Conservation (phyloP, 345 rosid species). For the Acer negundo region DNA sequence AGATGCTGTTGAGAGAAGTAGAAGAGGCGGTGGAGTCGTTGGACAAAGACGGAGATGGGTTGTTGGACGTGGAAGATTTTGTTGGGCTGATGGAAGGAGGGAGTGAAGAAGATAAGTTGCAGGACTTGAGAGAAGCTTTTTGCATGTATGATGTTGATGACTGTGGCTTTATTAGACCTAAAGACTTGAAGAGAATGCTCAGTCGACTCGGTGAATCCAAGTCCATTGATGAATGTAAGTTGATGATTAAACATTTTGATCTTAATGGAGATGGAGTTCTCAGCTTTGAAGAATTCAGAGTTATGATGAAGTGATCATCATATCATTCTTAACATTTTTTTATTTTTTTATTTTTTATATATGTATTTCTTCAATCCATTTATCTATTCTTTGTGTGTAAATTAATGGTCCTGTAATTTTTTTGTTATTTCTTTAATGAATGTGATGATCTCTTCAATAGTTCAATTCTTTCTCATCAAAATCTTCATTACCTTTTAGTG, state of each 20-base stretch:
- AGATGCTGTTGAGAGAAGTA: constrained; percentile 33
- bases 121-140: constrained; percentile 46
- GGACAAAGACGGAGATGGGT: constrained; percentile 54
- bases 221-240: constrained; percentile 41
- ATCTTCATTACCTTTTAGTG: background rate
- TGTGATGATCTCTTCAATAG: no score
- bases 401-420: background rate
- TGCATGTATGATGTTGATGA: constrained; percentile 45
- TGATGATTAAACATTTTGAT: constrained; percentile 48
- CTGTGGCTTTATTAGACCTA: constrained; percentile 43
- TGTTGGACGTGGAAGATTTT: constrained; percentile 47
- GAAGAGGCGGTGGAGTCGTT: constrained; percentile 28
- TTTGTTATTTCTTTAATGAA: no score
- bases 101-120: constrained; percentile 48
- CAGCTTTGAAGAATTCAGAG: constrained; percentile 51
- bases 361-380: background rate
- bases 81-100: constrained; percentile 44
- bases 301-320: constrained; percentile 35
- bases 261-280: constrained; percentile 50
- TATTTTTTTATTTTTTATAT: background rate
- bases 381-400: background rate
- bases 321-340: background rate
- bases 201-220: constrained; percentile 44
- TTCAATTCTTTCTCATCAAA: no score
- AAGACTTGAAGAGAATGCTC: constrained; percentile 42